phyloP scores from a whole-genome alignment of 371 early-diverging fungal genomes.

The Rhizomucor miehei region DNA sequence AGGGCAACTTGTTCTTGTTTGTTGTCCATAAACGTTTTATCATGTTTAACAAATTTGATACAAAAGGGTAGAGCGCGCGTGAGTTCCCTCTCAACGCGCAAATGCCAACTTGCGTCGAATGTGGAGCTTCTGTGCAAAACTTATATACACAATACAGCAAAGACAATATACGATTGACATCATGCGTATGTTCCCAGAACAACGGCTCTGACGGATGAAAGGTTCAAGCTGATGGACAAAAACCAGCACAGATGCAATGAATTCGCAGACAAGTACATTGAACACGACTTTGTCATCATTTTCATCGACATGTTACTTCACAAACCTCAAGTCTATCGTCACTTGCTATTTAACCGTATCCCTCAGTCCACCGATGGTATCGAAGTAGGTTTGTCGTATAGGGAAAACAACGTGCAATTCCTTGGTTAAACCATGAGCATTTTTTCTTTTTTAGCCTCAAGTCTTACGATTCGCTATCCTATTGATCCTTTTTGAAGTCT shows the following conservation, averaged over 20 bases:
- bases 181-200: conserved; percentile 54
- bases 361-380: conserved; percentile 52
- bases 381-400: conserved; percentile 35
- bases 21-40: too few relatives aligned
- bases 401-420: background rate
- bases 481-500: conserved; percentile 88
- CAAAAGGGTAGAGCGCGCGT: too few relatives aligned
- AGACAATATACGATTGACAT: conserved; percentile 86
- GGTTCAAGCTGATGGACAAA: background rate
- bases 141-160: conserved; percentile 88
- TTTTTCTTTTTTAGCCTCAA: conserved; percentile 46
- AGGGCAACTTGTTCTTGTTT: too few relatives aligned
- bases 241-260: conserved; percentile 68
- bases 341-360: conserved; percentile 80
- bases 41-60: too few relatives aligned
- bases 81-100: background rate
- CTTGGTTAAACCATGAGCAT: background rate
- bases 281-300: conserved; percentile 85
- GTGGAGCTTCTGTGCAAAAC: conserved; percentile 71
- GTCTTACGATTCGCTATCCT: conserved; percentile 79
- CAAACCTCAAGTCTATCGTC: conserved; percentile 90
- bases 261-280: conserved; percentile 94
- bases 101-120: conserved; percentile 84
- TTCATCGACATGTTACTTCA: conserved; percentile 94
- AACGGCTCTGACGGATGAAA: too few relatives aligned